Evolutionary conservation across 2,329 filamentous ascomycete species (phyloP), one percentile per base, ranked within the genome.

Genomic region (Neopestalotiopsis rosae): DNA sequence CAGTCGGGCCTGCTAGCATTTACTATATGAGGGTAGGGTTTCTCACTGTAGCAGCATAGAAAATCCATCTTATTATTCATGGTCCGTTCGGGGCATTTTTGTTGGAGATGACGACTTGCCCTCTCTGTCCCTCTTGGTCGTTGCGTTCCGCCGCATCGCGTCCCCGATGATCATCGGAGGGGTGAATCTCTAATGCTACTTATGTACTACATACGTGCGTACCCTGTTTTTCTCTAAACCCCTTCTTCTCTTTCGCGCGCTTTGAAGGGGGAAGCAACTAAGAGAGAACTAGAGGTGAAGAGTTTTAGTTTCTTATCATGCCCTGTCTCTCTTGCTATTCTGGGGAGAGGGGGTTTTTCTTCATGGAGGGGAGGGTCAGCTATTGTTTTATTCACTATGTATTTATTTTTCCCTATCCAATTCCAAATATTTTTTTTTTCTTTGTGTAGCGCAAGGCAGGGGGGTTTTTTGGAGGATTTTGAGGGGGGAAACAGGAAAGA

Each of bases 1-100:
- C 34, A 38, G 61, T 64, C 61, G n/a, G 32, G 20, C 14, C 20
- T 64, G 61, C 61, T 64, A 52, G 61, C 38, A 64, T 64, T 32
- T 20, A 64, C 61, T 61, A 40, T 59, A 62, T 20, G 24, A 62
- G 30, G 34, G 59, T 28, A 38, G 30, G 30, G n/a, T 62, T 62
- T 40, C 24, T 38, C 24, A 30, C 49, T 56, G 49, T 17, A 28
- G n/a, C 28, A 58, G 12, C 57, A 59, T 34, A n/a, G 5, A 14
- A 12, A 30, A n/a, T 13, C 57, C 24, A 59, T 28, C 13, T 24
- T 59, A 30, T 28, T 59, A 14, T 58, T 32, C 30, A 30, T 61
- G 30, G 32, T 61, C 32, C 34, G 17, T 14, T 61, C 30, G 59
- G 28, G 59, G 17, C 5, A 52, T 52, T 52, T 10, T 24, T 52